phyloP scores from a whole-genome alignment of 2,329 filamentous ascomycete species.

The Gliomastix tumulicola region DNA sequence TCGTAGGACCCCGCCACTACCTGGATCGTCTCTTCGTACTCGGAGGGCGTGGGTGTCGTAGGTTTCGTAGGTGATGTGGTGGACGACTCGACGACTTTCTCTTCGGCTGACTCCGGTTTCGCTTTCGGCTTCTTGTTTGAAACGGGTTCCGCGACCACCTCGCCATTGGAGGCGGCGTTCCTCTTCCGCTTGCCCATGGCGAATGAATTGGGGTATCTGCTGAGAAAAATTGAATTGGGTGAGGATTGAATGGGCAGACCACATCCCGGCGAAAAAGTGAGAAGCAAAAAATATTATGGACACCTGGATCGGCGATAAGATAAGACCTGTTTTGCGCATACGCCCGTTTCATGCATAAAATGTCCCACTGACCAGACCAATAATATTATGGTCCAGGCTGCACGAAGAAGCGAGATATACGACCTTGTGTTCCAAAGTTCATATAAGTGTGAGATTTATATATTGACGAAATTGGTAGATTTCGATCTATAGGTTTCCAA shows the following conservation, averaged over 20 bases:
- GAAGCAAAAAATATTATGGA: no score
- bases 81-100: no score
- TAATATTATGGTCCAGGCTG: background rate
- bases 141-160: slow-evolving; percentile 12
- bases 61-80: slow-evolving; percentile 1
- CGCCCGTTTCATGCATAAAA: slow-evolving; percentile 6
- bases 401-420: no score
- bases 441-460: background rate
- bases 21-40: slow-evolving; percentile 58
- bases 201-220: no score
- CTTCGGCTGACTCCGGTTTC: no score
- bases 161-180: slow-evolving; percentile 20
- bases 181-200: slow-evolving; percentile 45
- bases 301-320: slow-evolving; percentile 23
- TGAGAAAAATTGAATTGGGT: slow-evolving; percentile 3
- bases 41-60: slow-evolving; percentile 3
- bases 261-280: no score
- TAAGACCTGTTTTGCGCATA: slow-evolving; percentile 18
- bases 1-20: slow-evolving; percentile 93
- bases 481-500: no score
- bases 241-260: no score
- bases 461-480: no score
- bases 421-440: no score
- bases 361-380: no score
- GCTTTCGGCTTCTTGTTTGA: slow-evolving; percentile 24